Evolutionary conservation across 2,329 filamentous ascomycete species (phyloP).

Genomic region (Fusarium globosum): DNA sequence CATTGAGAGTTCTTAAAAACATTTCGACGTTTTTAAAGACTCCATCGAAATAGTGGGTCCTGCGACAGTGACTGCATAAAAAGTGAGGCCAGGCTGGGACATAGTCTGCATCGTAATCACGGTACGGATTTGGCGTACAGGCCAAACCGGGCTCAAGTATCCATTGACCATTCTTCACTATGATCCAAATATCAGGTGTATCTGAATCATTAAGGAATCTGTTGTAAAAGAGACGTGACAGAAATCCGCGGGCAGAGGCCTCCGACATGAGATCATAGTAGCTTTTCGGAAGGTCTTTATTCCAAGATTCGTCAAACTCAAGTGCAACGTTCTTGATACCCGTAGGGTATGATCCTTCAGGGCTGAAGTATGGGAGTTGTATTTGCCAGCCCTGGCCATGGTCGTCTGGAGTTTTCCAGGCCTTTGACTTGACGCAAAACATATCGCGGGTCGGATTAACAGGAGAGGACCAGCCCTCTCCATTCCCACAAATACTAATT

Average conservation of each 20-base stretch:
- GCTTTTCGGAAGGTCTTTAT: not conserved
- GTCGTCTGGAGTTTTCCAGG: not conserved
- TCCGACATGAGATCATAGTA: not conserved
- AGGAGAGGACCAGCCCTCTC: too few relatives aligned
- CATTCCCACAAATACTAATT: not conserved
- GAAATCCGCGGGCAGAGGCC: not conserved
- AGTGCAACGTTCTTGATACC: not conserved
- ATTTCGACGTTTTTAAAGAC: rapidly evolving
- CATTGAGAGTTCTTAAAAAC: rapidly evolving
- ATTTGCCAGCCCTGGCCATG: rapidly evolving
- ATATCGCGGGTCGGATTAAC: not conserved
- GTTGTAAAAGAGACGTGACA: not conserved
- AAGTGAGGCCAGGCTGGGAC: rapidly evolving
- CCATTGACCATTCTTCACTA: not conserved
- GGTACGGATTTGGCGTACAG: not conserved
- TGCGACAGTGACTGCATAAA: not conserved
- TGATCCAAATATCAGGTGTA: not conserved
- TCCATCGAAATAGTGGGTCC: too few relatives aligned
- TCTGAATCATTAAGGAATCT: rapidly evolving
- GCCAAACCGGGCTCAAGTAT: rapidly evolving
- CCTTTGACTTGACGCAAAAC: not conserved
- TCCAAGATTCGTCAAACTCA: not conserved
- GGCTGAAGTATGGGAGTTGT: not conserved
- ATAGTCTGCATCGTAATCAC: not conserved
- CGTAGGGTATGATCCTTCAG: rapidly evolving